Base-by-base conservation (phyloP, 208 protist genomes). In the Acanthamoeba triangularis region DNA sequence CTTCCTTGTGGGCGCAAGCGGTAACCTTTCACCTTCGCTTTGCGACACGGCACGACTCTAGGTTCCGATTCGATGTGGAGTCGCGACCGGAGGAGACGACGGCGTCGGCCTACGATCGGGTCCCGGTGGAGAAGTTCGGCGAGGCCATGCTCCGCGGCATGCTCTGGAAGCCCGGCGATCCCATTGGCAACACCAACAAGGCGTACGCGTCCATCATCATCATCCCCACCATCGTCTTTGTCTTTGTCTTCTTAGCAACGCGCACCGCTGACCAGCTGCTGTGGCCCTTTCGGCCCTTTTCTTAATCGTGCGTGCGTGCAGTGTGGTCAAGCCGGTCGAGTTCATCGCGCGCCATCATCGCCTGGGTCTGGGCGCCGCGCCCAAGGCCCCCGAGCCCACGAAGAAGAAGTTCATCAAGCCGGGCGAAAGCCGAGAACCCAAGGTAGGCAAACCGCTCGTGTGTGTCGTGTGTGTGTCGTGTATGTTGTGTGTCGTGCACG, bases 171-270 rank as follows among this genome's bases (percentile, higher is more conserved):
- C 88, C 56, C 47, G 88, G 88, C 41, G 85, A 63, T 6, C 85
- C 85, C 59, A 91, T 91, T 35, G 85, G 85, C 85, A 63, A 74
- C 59, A 91, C 85, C 30, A 91, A 91, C 85, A 91, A 91, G 85
- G 56, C 56, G 54, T 88, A 65, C 49, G 80, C 37, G 0, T 41
- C 69, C 30, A 49, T 80, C 69, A 13, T n/a, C 37, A 8, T 35
- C 69, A 41, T 1, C 69, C 1, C 33, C 10, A 5, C 49, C n/a
- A 3, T 67, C 28, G 25, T 67, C 72, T 35, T 80, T 18, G 35
- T 20, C 35, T 30, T 82, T 6, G 37, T 25, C 25, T 90, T 35
- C 41, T 6, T 8, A 6, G 11, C 41, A 47, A 47, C 2, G 41
- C 41, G 11, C 41, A 47, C 41, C 41, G 11, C 41, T 47, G 41